Evolutionary conservation across 2,329 filamentous ascomycete genomes (phyloP).

Genomic region (Sporothrix variecibatus): DNA sequence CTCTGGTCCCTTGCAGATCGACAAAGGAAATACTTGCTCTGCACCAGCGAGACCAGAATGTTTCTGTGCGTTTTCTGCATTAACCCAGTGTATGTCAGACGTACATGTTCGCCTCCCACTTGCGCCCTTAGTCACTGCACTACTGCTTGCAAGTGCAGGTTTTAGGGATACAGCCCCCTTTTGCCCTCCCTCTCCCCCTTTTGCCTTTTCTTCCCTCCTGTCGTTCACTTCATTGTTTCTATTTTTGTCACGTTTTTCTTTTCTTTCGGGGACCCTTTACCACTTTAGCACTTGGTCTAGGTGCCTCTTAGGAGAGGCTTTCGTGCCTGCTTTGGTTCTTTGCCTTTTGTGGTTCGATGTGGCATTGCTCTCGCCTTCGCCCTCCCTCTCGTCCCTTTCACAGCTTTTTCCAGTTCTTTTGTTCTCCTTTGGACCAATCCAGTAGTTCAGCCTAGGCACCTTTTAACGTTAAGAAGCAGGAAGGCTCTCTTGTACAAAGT

Average conservation of each 20-base stretch:
- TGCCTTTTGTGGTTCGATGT: neutral
- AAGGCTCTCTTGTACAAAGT: no score
- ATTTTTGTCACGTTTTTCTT: neutral
- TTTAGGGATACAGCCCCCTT: neutral
- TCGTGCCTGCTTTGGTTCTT: neutral
- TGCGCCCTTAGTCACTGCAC: neutral
- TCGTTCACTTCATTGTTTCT: neutral
- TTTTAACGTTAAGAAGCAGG: neutral
- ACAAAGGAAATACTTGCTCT: neutral
- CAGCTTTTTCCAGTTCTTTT: neutral
- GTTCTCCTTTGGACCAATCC: neutral
- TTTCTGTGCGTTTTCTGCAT: neutral
- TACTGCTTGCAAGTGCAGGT: neutral
- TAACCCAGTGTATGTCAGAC: neutral
- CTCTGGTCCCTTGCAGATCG: neutral
- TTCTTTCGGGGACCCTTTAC: neutral
- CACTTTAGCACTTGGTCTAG: neutral
- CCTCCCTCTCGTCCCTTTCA: neutral
- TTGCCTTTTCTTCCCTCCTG: neutral
- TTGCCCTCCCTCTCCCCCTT: neutral
- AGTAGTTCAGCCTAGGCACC: neutral
- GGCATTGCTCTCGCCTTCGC: neutral
- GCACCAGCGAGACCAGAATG: no score
- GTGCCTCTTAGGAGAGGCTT: neutral
- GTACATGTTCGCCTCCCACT: constrained; percentile 1